Conservation (phyloP, 2,329 filamentous ascomycete genomes). For the Didymella keratinophila region DNA sequence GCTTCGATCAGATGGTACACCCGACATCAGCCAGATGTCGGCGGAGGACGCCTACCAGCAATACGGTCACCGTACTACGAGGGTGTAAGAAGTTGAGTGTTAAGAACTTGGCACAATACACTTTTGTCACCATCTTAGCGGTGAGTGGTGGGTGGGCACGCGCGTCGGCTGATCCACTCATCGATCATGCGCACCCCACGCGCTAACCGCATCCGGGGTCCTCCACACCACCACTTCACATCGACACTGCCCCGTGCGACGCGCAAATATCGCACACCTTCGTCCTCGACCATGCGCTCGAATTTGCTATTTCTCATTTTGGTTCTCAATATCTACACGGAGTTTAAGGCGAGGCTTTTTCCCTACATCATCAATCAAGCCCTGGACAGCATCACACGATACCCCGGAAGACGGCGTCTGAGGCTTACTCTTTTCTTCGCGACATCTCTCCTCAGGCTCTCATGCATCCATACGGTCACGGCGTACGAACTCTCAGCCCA, state of each 20-base stretch:
- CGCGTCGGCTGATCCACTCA: slow-evolving; percentile 44
- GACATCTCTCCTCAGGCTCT: slow-evolving; percentile 26
- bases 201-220: slow-evolving; percentile 35
- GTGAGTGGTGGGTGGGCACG: slow-evolving; percentile 36
- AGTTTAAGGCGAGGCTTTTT: slow-evolving; percentile 25
- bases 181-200: slow-evolving; percentile 40
- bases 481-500: slow-evolving; percentile 23
- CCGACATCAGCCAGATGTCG: slow-evolving; percentile 42
- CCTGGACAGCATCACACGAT: slow-evolving; percentile 43
- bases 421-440: slow-evolving; percentile 20
- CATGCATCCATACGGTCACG: slow-evolving; percentile 25
- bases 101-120: slow-evolving; percentile 13
- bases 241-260: slow-evolving; percentile 35
- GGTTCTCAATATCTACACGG: slow-evolving; percentile 24
- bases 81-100: slow-evolving; percentile 37
- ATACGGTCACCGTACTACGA: slow-evolving; percentile 50
- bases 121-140: slow-evolving; percentile 28
- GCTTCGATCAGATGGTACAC: slow-evolving; percentile 42
- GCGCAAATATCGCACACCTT: slow-evolving; percentile 24
- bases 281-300: slow-evolving; percentile 5
- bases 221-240: slow-evolving; percentile 40
- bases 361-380: slow-evolving; percentile 9
- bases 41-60: slow-evolving; percentile 46
- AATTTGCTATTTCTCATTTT: slow-evolving; percentile 9
- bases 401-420: slow-evolving; percentile 46